phyloP scores from a whole-genome alignment of 2,329 filamentous ascomycete species.

The Xylariales sp. region DNA sequence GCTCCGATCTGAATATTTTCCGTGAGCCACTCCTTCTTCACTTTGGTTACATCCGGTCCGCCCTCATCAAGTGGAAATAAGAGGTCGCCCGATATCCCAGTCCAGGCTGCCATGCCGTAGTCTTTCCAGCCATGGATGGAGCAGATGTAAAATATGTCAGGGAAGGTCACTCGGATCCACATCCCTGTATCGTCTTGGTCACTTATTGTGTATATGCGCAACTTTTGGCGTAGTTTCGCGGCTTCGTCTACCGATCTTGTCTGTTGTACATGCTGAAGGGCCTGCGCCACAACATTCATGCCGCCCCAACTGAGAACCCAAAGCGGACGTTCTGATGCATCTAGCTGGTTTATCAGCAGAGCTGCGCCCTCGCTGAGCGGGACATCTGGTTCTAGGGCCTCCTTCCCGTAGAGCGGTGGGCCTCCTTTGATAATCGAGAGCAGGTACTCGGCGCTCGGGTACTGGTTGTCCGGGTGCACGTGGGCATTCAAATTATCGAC shows the following conservation, averaged over 20 bases:
- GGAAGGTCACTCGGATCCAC: slow-evolving; percentile 43
- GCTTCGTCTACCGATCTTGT: slow-evolving; percentile 23
- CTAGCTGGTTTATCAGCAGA: slow-evolving; percentile 19
- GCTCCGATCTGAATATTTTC: slow-evolving; percentile 38
- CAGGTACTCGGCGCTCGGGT: slow-evolving; percentile 26
- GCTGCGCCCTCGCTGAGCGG: slow-evolving; percentile 31
- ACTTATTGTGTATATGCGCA: slow-evolving; percentile 43
- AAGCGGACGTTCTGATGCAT: slow-evolving; percentile 34
- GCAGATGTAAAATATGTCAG: slow-evolving; percentile 43
- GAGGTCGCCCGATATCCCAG: no score
- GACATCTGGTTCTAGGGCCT: slow-evolving; percentile 14
- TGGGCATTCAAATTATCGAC: slow-evolving; percentile 36
- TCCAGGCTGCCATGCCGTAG: slow-evolving; percentile 51
- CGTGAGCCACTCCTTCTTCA: slow-evolving; percentile 41
- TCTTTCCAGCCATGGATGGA: slow-evolving; percentile 44
- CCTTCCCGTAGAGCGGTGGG: slow-evolving; percentile 22
- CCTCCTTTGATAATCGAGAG: slow-evolving; percentile 21
- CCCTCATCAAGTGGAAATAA: slow-evolving; percentile 15
- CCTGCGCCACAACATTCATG: slow-evolving; percentile 42
- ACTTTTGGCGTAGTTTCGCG: slow-evolving; percentile 2
- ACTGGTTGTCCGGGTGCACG: slow-evolving; percentile 31
- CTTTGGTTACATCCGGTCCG: slow-evolving; percentile 8
- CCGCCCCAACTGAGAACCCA: slow-evolving; percentile 48
- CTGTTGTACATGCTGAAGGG: slow-evolving; percentile 32
- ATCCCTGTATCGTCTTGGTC: slow-evolving; percentile 46